phyloP scores from a whole-genome alignment of 2,329 filamentous ascomycete species.

The Emergomyces pasteurianus region DNA sequence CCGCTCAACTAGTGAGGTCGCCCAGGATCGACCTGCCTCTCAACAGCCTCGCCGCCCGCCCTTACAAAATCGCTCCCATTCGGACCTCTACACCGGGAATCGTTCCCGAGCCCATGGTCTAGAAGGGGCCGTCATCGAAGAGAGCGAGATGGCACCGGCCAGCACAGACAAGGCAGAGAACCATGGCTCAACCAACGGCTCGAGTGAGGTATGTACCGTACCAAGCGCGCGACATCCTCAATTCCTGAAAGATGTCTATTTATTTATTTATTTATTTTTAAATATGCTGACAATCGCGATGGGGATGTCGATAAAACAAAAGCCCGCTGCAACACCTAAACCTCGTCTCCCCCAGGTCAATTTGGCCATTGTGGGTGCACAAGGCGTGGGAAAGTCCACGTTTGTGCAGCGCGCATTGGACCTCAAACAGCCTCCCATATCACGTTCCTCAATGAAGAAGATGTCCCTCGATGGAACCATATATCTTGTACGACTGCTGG shows the following conservation, averaged over 20 bases:
- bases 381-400: slow-evolving; percentile 45
- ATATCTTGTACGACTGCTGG: slow-evolving; percentile 47
- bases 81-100: slow-evolving; percentile 20
- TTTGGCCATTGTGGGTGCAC: slow-evolving; percentile 45
- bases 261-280: not conserved
- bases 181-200: slow-evolving; percentile 2
- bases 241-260: not conserved
- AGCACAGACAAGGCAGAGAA: slow-evolving; percentile 4
- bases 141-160: slow-evolving; percentile 16
- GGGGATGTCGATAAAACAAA: not conserved
- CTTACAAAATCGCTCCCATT: slow-evolving; percentile 23
- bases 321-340: slow-evolving; percentile 15
- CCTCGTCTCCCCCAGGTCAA: slow-evolving; percentile 41
- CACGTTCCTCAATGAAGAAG: slow-evolving; percentile 37
- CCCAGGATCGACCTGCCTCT: slow-evolving; percentile 11
- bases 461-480: slow-evolving; percentile 45
- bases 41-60: slow-evolving; percentile 20
- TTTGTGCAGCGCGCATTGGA: slow-evolving; percentile 48
- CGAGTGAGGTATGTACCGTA: slow-evolving; percentile 18
- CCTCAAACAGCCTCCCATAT: slow-evolving; percentile 34
- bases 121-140: slow-evolving; percentile 17
- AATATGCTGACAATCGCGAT: not conserved
- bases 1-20: slow-evolving; percentile 23
- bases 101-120: slow-evolving; percentile 12
- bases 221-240: not conserved